Base-by-base conservation (phyloP, 805 yeast genomes). In the Soucietia sequanensis region DNA sequence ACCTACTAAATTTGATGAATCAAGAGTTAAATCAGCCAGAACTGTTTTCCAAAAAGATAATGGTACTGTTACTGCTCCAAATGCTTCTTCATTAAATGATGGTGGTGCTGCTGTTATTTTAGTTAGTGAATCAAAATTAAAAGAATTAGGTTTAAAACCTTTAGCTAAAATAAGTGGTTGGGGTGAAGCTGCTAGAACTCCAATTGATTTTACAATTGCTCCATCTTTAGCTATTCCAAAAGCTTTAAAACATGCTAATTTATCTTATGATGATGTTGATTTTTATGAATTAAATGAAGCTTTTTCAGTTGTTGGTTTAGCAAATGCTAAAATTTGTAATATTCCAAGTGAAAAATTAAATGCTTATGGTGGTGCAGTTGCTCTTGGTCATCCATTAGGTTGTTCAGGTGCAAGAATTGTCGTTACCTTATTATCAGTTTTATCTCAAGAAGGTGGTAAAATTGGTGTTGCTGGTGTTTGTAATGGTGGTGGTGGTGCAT, bases 401-500 rank as follows among this genome's bases (percentile, higher is more conserved):
- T 82, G 91, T 58, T 85, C 95, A n/a, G 97, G 97, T 64, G 95
- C 95, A 30, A 78, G 97, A 74, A 77, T 93, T 54, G 78, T 93
- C 38, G 90, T 87, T 47, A 93, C 99, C 19, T 75, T 93, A 62
- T 54, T 80, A 39, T 77, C 88, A 32, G 89, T 90, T 12, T 77
- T 93, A 57, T 47, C 65, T 24, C 96, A 91, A 70, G 98, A 93
- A 72, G 69, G 67, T 41, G 73, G 73, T 43, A 87, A 83, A 69
- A 63, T 81, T 49, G 99, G 99, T 62, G 88, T 80, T 48, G 97
- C 96, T 53, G 96, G 88, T 62, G 83, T 93, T 58, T 93, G 99
- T 76, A 93, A 93, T 65, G 99, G 99, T 72, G 99, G 99, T 56
- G 99, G 99, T 61, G 99, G 99, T 60, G 98, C 97, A 32, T 84